Evolutionary conservation across 768 basidiomycete species (phyloP).

Genomic region (Mycena capillaripes): DNA sequence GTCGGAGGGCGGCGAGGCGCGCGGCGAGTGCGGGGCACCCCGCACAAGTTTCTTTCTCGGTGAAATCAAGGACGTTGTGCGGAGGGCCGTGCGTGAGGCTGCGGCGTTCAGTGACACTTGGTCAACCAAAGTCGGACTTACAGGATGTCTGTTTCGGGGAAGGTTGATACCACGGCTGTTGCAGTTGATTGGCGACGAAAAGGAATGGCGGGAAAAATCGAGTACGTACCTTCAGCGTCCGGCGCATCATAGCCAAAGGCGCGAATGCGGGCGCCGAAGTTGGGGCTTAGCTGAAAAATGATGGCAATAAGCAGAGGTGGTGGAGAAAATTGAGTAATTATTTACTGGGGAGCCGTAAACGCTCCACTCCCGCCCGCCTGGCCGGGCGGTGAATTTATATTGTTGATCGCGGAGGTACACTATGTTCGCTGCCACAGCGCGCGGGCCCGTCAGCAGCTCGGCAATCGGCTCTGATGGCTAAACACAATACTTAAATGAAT

Average conservation of each 20-base stretch:
- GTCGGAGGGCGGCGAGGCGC: slow-evolving; percentile 55
- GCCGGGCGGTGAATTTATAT: slow-evolving; percentile 53
- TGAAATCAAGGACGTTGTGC: slow-evolving; percentile 62
- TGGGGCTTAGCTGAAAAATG: slow-evolving; percentile 8
- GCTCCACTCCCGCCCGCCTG: slow-evolving; percentile 64
- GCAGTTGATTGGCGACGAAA: background rate
- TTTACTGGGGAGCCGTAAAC: slow-evolving; percentile 79
- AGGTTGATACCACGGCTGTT: slow-evolving; percentile 46
- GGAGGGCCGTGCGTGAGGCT: slow-evolving; percentile 76
- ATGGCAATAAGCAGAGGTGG: background rate
- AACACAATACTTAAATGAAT: slow-evolving; percentile 9
- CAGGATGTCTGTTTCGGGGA: slow-evolving; percentile 61
- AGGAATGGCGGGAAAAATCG: background rate
- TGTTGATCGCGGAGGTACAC: slow-evolving; percentile 70
- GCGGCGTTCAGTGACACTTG: background rate
- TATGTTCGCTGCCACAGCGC: slow-evolving; percentile 57
- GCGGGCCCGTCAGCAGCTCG: slow-evolving; percentile 50
- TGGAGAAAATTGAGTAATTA: background rate
- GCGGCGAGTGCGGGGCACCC: slow-evolving; percentile 67
- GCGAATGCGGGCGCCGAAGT: slow-evolving; percentile 48
- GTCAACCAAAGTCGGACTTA: slow-evolving; percentile 33
- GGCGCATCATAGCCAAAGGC: slow-evolving; percentile 65
- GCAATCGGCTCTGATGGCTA: slow-evolving; percentile 43
- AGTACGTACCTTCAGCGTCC: slow-evolving; percentile 50
- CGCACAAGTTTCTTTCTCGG: slow-evolving; percentile 50